Percentiles rank a stretch among this genome's conserved stretches.
Evolutionary conservation across 2,329 filamentous ascomycete species (phyloP).

Genomic region (Endoconidiophora polonica): DNA sequence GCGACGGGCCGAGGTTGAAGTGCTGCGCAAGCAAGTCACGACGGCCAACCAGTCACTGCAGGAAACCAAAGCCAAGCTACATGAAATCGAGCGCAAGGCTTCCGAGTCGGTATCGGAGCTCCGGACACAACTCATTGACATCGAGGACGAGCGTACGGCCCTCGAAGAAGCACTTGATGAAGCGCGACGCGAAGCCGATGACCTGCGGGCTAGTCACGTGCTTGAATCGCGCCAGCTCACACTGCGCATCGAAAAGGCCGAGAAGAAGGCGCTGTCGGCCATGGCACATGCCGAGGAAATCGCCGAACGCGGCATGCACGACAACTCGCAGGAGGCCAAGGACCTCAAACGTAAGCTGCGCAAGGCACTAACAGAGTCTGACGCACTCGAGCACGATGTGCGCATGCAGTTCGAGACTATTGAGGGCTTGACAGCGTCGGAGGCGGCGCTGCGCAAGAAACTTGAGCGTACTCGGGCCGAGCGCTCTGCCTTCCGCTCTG

Average conservation of each 20-base stretch:
- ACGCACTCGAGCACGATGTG: conserved; percentile 57
- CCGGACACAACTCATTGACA: conserved; percentile 36
- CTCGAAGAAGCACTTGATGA: conserved; percentile 42
- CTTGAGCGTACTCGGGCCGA: conserved; percentile 55
- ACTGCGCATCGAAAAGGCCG: conserved; percentile 34
- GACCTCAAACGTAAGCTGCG: conserved; percentile 45
- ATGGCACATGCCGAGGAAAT: conserved; percentile 19
- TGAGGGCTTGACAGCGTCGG: conserved; percentile 36
- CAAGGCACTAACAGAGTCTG: conserved; percentile 44
- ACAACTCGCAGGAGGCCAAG: conserved; percentile 33
- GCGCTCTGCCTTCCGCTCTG: conserved; percentile 36
- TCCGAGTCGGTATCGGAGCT: conserved; percentile 29
- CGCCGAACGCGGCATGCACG: conserved; percentile 18
- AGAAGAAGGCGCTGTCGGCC: conserved; percentile 27
- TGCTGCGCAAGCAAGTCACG: conserved; percentile 43
- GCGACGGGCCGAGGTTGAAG: conserved; percentile 39
- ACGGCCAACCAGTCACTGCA: conserved; percentile 42
- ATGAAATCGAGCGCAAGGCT: conserved; percentile 34
- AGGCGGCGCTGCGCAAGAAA: conserved; percentile 45
- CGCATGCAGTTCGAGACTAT: conserved; percentile 52
- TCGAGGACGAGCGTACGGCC: conserved; percentile 41
- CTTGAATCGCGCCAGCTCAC: conserved; percentile 27
- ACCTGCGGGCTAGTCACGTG: conserved; percentile 27
- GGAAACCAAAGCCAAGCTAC: conserved; percentile 32
- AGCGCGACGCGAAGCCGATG: conserved; percentile 34